Evolutionary conservation across 805 yeast species (phyloP).

Genomic region (Teunomyces stri): DNA sequence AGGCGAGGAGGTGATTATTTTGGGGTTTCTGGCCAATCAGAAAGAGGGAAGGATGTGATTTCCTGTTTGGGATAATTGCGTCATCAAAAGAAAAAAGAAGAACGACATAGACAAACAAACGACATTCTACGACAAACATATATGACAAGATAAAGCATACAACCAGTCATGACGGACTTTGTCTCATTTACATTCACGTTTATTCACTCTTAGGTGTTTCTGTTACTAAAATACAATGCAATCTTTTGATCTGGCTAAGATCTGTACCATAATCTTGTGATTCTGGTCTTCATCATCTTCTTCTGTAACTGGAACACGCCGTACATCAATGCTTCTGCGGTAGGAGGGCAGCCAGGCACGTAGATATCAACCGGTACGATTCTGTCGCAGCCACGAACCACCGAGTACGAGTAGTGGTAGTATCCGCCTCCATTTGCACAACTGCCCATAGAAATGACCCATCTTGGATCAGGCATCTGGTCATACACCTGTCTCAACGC

Average conservation of each 20-base stretch:
- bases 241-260: conserved; percentile 17
- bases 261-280: conserved; percentile 86
- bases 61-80: not conserved
- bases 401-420: conserved; percentile 85
- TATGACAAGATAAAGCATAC: too few species aligned
- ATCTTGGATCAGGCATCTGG: conserved; percentile 92
- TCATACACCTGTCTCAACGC: conserved; percentile 90
- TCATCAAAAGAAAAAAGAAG: not conserved
- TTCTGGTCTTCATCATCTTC: conserved; percentile 81
- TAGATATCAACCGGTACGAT: conserved; percentile 85
- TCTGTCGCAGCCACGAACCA: conserved; percentile 87
- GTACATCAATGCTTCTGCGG: conserved; percentile 86
- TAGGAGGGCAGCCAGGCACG: conserved; percentile 93
- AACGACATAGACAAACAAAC: too few species aligned
- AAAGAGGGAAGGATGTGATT: not conserved
- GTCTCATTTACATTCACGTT: too few species aligned
- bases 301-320: conserved; percentile 86
- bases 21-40: conserved; percentile 5
- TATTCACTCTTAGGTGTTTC: too few species aligned
- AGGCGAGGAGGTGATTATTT: not conserved
- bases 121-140: too few species aligned
- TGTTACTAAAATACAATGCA: conserved; percentile 2
- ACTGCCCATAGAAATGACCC: conserved; percentile 94
- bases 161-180: too few species aligned
- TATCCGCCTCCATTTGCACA: conserved; percentile 95